These are phyloP conservation scores for Allomyces javanicus DNA, from an alignment of 192 early-diverging fungal species.

Conservation along the genomic window DNA sequence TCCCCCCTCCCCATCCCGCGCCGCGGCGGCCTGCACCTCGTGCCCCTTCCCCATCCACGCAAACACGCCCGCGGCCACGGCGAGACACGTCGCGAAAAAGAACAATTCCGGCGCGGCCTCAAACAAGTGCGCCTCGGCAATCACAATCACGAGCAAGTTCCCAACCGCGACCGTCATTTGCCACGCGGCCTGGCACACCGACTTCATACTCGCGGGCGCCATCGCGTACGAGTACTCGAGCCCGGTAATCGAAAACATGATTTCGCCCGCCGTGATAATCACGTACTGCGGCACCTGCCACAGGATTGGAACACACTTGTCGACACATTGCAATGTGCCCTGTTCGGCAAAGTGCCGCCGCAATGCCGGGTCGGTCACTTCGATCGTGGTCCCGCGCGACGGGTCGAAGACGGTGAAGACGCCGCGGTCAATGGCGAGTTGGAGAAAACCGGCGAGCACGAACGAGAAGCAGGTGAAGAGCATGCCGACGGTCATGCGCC, in stretches of 20 bases:
- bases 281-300: conserved; percentile 36
- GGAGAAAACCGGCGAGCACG: conserved; percentile 37
- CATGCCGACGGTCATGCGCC: conserved; percentile 48
- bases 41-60: not conserved
- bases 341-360: not conserved
- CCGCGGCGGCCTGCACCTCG: not conserved
- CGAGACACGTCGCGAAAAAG: not conserved
- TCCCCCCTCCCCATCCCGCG: too few species aligned
- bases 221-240: conserved; percentile 43
- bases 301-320: conserved; percentile 20
- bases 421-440: conserved; percentile 35
- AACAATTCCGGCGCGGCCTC: not conserved
- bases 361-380: conserved; percentile 15
- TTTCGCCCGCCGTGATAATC: conserved; percentile 23
- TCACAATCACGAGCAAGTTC: not conserved
- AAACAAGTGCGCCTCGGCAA: not conserved
- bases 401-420: conserved; percentile 28
- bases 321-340: not conserved
- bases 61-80: not conserved
- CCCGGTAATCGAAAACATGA: conserved; percentile 42
- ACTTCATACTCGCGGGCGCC: conserved; percentile 40
- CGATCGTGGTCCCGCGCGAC: conserved; percentile 9
- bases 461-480: conserved; percentile 31
- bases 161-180: not conserved
- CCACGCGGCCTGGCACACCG: conserved; percentile 7